phyloP scores from a whole-genome alignment of 306 rosid species.

The Prunus mume region DNA sequence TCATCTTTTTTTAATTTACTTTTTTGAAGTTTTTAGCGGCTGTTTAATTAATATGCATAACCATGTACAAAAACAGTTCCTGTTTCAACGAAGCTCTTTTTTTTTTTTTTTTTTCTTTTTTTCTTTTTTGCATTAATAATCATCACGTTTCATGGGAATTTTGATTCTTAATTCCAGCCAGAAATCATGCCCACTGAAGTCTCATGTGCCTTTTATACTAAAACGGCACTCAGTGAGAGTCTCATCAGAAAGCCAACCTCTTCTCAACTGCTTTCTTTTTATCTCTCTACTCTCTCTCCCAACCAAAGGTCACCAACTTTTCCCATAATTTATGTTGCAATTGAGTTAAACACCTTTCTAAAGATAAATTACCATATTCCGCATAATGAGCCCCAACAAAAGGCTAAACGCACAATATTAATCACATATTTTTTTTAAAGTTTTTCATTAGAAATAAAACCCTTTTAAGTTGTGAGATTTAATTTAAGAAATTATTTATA shows the following conservation, averaged over 20 bases:
- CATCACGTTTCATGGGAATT: constrained; percentile 30
- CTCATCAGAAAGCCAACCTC: constrained; percentile 27
- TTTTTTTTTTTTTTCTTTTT: background rate
- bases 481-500: background rate
- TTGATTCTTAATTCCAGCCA: constrained; percentile 43
- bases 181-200: constrained; percentile 36
- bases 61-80: constrained; percentile 66
- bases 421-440: too few relatives aligned
- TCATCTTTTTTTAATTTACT: background rate
- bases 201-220: constrained; percentile 32
- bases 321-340: constrained; percentile 21
- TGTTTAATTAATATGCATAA: constrained; percentile 27
- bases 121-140: constrained; percentile 17
- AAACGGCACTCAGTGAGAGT: constrained; percentile 21
- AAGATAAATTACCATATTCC: constrained; percentile 15
- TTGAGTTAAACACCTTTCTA: constrained; percentile 7
- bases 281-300: constrained; percentile 20
- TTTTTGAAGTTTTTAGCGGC: constrained; percentile 5
- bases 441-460: too few relatives aligned
- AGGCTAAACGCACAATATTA: too few relatives aligned
- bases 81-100: constrained; percentile 46
- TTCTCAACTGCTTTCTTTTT: constrained; percentile 25
- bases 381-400: too few relatives aligned
- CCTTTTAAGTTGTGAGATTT: background rate
- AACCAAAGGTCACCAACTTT: constrained; percentile 36